Conservation (phyloP, 192 early-diverging fungal species). For the Podila epigama region DNA sequence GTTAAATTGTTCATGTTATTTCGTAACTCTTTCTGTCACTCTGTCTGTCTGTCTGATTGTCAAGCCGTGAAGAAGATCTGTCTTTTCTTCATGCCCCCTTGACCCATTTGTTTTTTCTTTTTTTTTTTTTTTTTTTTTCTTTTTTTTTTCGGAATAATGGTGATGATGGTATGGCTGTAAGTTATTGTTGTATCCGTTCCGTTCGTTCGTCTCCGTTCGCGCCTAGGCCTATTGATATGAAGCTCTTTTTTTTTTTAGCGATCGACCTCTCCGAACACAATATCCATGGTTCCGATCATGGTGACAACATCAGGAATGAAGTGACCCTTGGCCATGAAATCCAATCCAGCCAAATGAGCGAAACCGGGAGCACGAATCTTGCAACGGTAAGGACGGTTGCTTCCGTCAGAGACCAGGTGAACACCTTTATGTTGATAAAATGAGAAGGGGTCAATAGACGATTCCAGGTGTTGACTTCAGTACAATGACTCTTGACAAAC, state of each 20-base stretch:
- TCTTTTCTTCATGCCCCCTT: no score
- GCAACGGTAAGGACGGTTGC: slow-evolving; percentile 95
- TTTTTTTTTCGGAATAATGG: neutral
- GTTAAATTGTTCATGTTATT: no score
- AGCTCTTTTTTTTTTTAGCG: slow-evolving; percentile 56
- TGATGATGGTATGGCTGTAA: no score
- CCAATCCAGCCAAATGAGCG: slow-evolving; percentile 88
- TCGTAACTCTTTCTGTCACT: no score
- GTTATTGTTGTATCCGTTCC: no score
- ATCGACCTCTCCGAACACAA: slow-evolving; percentile 97
- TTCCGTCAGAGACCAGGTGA: slow-evolving; percentile 92
- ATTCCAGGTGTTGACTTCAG: no score
- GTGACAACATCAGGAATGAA: slow-evolving; percentile 95
- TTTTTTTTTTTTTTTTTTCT: neutral
- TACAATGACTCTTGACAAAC: neutral
- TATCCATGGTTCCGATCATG: slow-evolving; percentile 97
- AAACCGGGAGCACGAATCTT: slow-evolving; percentile 98
- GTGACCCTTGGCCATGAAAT: slow-evolving; percentile 91
- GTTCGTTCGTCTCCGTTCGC: neutral
- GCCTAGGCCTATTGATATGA: neutral
- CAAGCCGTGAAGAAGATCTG: no score
- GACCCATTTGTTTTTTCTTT: neutral
- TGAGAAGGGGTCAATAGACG: neutral
- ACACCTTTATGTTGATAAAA: slow-evolving; percentile 50
- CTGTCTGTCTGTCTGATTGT: no score